These are phyloP conservation scores for Pseudopyrenochaeta lycopersici DNA, from an alignment of 2,329 filamentous ascomycete species.

Conservation along the genomic window DNA sequence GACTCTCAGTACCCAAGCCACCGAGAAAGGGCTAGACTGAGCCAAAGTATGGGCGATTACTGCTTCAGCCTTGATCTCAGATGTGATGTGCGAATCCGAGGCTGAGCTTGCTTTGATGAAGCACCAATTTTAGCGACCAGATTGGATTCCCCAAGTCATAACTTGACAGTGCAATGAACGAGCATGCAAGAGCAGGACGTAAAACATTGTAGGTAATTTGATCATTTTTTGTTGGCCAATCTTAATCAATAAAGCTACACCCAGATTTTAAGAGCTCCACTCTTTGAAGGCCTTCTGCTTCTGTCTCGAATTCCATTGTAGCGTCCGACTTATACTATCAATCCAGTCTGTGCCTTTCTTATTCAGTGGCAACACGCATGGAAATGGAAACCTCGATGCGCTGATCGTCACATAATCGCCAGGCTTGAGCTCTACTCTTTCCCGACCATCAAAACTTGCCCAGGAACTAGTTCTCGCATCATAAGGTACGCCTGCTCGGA, in stretches of 20 bases:
- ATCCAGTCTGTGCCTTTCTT: slow-evolving; percentile 80
- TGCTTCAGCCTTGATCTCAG: too few relatives aligned
- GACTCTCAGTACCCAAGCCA: too few relatives aligned
- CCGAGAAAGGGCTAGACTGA: too few relatives aligned
- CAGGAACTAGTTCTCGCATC: slow-evolving; percentile 88
- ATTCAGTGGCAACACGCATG: slow-evolving; percentile 75
- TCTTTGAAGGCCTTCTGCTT: slow-evolving; percentile 69
- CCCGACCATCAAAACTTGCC: slow-evolving; percentile 97
- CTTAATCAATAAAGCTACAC: neutral
- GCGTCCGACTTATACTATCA: slow-evolving; percentile 78
- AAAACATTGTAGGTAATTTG: too few relatives aligned
- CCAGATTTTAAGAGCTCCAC: slow-evolving; percentile 28
- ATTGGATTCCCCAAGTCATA: too few relatives aligned
- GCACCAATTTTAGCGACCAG: too few relatives aligned
- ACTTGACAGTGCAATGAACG: too few relatives aligned
- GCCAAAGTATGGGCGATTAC: too few relatives aligned
- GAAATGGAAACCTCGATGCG: slow-evolving; percentile 82
- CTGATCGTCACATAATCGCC: slow-evolving; percentile 88
- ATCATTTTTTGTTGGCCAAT: too few relatives aligned
- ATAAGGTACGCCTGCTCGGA: slow-evolving; percentile 94
- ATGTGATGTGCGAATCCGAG: too few relatives aligned
- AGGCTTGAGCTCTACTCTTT: slow-evolving; percentile 75
- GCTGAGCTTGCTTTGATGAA: too few relatives aligned
- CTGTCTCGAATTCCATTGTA: slow-evolving; percentile 83
- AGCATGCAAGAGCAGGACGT: too few relatives aligned